Evolutionary conservation across 1,284 basidiomycete species (phyloP).

Genomic region (Bjerkandera adusta): DNA sequence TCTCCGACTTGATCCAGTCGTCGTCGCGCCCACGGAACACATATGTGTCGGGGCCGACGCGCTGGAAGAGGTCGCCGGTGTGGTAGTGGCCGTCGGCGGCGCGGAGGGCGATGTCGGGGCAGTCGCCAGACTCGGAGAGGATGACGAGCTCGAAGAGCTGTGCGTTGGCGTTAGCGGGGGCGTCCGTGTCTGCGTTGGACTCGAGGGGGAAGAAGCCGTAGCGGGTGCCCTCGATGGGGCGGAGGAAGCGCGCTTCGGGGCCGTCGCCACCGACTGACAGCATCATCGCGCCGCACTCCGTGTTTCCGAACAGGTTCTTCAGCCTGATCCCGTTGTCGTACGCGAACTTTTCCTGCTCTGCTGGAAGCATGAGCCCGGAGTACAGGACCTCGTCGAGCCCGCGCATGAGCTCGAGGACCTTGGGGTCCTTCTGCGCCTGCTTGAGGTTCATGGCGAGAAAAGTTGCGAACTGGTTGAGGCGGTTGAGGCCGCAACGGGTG

Average conservation of each 20-base stretch:
- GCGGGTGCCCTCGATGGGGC: conserved; percentile 49
- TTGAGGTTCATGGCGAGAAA: conserved; percentile 64
- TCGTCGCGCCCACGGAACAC: conserved; percentile 66
- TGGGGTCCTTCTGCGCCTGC: conserved; percentile 54
- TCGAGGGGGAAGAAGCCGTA: conserved; percentile 60
- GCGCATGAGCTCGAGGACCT: conserved; percentile 53
- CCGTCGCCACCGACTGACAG: conserved; percentile 50
- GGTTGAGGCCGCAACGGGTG: conserved; percentile 56
- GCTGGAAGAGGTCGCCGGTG: conserved; percentile 73
- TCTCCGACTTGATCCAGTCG: conserved; percentile 79
- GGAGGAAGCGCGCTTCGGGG: conserved; percentile 38
- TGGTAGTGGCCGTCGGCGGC: conserved; percentile 64
- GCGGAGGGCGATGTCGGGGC: conserved; percentile 56
- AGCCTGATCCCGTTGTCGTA: conserved; percentile 53
- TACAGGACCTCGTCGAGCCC: conserved; percentile 30
- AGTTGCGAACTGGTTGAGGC: conserved; percentile 67
- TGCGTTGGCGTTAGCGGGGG: conserved; percentile 47
- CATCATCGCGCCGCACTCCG: conserved; percentile 69
- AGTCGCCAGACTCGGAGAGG: conserved; percentile 61
- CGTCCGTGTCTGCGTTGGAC: conserved; percentile 31
- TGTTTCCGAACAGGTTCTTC: conserved; percentile 73
- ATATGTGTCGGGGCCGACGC: conserved; percentile 51
- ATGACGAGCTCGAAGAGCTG: conserved; percentile 64
- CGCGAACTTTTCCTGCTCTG: conserved; percentile 53
- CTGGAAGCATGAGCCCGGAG: conserved; percentile 25